Conservation (phyloP, 2,329 filamentous ascomycete species). For the Alternaria sp. region DNA sequence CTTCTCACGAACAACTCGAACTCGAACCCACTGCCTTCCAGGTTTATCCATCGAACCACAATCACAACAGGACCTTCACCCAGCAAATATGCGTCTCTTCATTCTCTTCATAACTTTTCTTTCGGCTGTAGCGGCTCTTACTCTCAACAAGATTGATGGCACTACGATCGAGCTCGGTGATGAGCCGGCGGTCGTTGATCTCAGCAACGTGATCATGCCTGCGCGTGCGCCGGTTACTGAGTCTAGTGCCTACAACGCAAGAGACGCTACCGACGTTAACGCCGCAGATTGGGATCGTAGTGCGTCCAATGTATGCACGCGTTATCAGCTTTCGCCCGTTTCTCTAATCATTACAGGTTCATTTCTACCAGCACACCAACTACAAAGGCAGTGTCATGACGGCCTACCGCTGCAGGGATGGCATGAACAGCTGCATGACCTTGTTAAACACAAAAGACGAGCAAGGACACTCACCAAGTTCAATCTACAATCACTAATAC, state of each 20-base stretch:
- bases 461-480: background rate
- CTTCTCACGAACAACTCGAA: background rate
- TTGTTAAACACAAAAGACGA: background rate
- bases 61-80: background rate
- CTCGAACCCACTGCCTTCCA: background rate
- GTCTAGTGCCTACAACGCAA: background rate
- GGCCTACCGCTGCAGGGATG: background rate
- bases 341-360: background rate
- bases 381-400: background rate
- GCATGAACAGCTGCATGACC: background rate
- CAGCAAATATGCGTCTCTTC: background rate
- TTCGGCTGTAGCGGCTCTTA: background rate
- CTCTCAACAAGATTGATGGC: slow-evolving; percentile 1
- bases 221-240: background rate
- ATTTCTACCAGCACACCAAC: background rate
- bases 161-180: slow-evolving; percentile 1
- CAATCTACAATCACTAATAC: background rate
- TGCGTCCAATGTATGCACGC: background rate
- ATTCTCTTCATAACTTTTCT: background rate
- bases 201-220: slow-evolving; percentile 7
- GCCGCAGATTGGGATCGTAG: background rate
- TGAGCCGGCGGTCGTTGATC: slow-evolving; percentile 1
- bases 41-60: background rate
- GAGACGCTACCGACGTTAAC: background rate
- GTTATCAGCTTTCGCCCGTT: background rate